Base-by-base conservation (phyloP, 768 basidiomycete species). In the Tricholoma bakamatsutake region DNA sequence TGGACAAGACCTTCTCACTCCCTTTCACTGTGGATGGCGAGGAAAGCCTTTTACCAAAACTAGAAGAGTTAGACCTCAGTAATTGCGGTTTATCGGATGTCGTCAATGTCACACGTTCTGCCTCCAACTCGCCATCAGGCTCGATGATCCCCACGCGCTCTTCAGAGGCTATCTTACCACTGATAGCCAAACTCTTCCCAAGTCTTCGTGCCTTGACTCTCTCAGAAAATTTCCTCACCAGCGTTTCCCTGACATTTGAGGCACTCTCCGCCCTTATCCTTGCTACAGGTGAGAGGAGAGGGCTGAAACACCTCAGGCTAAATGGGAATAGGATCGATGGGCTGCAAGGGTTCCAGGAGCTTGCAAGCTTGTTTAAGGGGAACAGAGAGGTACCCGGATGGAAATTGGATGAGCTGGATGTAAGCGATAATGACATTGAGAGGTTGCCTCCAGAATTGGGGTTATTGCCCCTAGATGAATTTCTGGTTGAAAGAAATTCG, bases 401-500 rank as follows among this genome's bases (percentile, higher is more conserved):
- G 88, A 85, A 81, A 63, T 73, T 93, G 42, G 90, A 93, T 62
- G 90, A 93, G 64, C 68, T 93, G 28, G 91, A 93, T 69, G 59
- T 93, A 62, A 72, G 91, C 60, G 89, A 93, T 64, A 93, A 93
- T 59, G 87, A 89, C 64, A 81, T 93, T 54, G 77, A 76, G 5
- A 84, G 79, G 68, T 67, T 93, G 31, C 84, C 83, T 0, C 71
- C 87, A 6, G 83, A 86, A 64, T 68, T 93, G 47, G 90, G 91
- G 27, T 66, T 90, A 56, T 66, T 93, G 52, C 86, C 90, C 13
- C 67, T 93, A 62, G 90, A 93, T 50, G 84, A 90, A 7, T 83
- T 93, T 56, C 69, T 91, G 61, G 90, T 93, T 34, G 91, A 93
- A 62, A 90, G 90, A 15, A 93, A 93, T 69, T 72, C 77, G 89